phyloP scores from a whole-genome alignment of 371 early-diverging fungal genomes.

The Rhizopus microsporus region DNA sequence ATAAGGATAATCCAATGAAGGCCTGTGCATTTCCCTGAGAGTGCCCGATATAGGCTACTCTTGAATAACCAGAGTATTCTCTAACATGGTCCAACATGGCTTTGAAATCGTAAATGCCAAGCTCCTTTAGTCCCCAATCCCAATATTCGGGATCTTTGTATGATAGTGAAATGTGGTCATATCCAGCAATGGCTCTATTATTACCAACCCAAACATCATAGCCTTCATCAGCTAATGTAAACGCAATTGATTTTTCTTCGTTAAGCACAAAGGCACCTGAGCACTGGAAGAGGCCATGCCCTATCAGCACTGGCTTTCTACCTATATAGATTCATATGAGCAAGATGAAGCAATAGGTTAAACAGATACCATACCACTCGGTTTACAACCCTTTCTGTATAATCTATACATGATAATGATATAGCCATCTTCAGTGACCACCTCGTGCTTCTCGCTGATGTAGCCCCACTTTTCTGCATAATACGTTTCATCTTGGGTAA shows the following conservation, averaged over 20 bases:
- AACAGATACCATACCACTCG: constrained; percentile 10
- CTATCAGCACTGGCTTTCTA: constrained; percentile 48
- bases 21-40: constrained; percentile 64
- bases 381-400: constrained; percentile 18
- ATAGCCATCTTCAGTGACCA: constrained; percentile 50
- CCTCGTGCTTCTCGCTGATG: constrained; percentile 30
- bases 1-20: constrained; percentile 48
- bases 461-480: constrained; percentile 47
- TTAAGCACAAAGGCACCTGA: constrained; percentile 58
- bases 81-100: constrained; percentile 48
- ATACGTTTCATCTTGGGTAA: constrained; percentile 34
- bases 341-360: neutral
- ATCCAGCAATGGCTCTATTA: constrained; percentile 34
- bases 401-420: constrained; percentile 43
- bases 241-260: constrained; percentile 54
- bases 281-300: constrained; percentile 66
- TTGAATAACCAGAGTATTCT: constrained; percentile 17
- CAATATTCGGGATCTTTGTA: constrained; percentile 49
- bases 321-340: constrained; percentile 6
- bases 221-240: constrained; percentile 48
- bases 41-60: constrained; percentile 58
- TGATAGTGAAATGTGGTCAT: constrained; percentile 30
- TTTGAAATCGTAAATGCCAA: constrained; percentile 50
- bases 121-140: constrained; percentile 59
- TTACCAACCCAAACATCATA: constrained; percentile 62